Base-by-base conservation (phyloP, 306 rosid genomes). In the Acmispon strigosus region DNA sequence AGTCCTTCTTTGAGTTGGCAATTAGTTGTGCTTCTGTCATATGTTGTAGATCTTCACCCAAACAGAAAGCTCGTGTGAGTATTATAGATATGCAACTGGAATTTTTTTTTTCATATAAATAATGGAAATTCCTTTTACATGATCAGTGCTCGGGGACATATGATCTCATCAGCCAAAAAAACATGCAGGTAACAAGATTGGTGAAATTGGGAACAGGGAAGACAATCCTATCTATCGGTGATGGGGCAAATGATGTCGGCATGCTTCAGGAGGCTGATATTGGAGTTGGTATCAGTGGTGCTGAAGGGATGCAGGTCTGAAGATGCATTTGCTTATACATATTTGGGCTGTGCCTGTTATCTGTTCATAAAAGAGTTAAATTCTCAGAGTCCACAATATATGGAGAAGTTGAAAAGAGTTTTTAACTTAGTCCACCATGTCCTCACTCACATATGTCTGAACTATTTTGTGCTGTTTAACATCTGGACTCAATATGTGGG, bases 221-320 rank as follows among this genome's bases (percentile, higher is more conserved):
- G 78, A 86, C 87, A 74, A 84, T 62, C n/a, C 78, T 92, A 12
- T 70, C 98, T 19, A 64, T 92, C n/a, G 98, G 98, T 44, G 98
- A 92, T 47, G 98, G 98, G 34, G 98, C 95, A n/a, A 89, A 92
- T 56, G 98, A 92, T 43, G 98, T 92, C 55, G 92, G 98, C 72
- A 92, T 92, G 98, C 91, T 92, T 84, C 98, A 89, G 61, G 95
- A 92, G 69, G 96, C 96, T 48, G 92, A 92, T 84, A 89, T 92
- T 81, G 98, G 98, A 64, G 94, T 92, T 75, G 98, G 98, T 59
- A 88, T 92, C 44, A 92, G 90, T 51, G 98, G 98, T 20, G 88
- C 85, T 34, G 98, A 92, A 83, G 98, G 98, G 73, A 92, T 88
- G 96, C 98, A 89, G 98, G 98, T 92, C 52, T 8, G 6, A 47